Evolutionary conservation across 805 yeast species (phyloP).

Genomic region (Kuraishia cidri): DNA sequence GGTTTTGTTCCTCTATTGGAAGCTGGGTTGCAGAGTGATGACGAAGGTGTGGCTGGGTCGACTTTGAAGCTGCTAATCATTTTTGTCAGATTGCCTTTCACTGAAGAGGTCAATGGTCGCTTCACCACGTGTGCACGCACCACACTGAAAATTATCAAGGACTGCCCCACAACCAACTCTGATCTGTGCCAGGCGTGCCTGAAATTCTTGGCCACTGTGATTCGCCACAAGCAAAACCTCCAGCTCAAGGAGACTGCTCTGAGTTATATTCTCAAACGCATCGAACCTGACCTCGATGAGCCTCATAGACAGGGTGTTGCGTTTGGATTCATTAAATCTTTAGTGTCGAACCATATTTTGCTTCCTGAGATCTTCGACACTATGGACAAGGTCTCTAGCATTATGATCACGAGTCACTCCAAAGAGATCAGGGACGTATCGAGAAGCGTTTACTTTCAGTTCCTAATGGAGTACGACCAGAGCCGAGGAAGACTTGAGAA

Average conservation of each 20-base stretch:
- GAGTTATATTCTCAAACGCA: slow-evolving; percentile 59
- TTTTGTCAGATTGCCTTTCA: slow-evolving; percentile 53
- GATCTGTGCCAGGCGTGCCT: slow-evolving; percentile 77
- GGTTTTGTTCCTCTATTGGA: slow-evolving; percentile 74
- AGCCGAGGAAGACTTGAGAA: slow-evolving; percentile 78
- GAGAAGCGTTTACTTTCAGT: slow-evolving; percentile 73
- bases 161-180: slow-evolving; percentile 67
- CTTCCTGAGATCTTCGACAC: slow-evolving; percentile 87
- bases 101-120: slow-evolving; percentile 36
- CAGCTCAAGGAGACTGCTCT: slow-evolving; percentile 62
- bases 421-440: slow-evolving; percentile 78
- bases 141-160: slow-evolving; percentile 56
- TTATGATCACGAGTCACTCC: slow-evolving; percentile 86
- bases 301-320: slow-evolving; percentile 86
- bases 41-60: slow-evolving; percentile 70
- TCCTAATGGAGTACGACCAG: slow-evolving; percentile 91
- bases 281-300: slow-evolving; percentile 84
- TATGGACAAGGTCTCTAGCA: slow-evolving; percentile 70
- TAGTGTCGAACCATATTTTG: slow-evolving; percentile 65
- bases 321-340: slow-evolving; percentile 70
- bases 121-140: slow-evolving; percentile 56
- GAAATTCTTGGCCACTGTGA: slow-evolving; percentile 60
- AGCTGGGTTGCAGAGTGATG: slow-evolving; percentile 47
- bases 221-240: slow-evolving; percentile 61
- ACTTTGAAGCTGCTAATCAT: slow-evolving; percentile 55